Percentiles rank a stretch among this genome's conserved stretches.
Conservation (phyloP, 2,329 filamentous ascomycete genomes). For the Sphaerulina vaccinii region DNA sequence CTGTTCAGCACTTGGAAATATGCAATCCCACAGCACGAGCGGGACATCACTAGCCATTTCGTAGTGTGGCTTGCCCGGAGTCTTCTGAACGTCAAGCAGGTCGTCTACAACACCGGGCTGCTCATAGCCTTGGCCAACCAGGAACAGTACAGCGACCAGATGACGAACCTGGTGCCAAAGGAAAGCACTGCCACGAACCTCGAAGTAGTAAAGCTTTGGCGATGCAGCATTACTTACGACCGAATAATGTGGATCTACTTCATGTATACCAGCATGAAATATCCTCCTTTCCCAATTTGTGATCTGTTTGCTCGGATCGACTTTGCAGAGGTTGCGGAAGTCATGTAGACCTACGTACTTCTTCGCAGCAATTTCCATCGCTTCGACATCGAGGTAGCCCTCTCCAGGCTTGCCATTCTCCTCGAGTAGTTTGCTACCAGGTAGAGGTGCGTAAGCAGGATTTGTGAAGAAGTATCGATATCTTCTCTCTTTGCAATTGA, state of each 20-base stretch:
- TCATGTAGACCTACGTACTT: slow-evolving; percentile 82
- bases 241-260: slow-evolving; percentile 47
- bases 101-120: slow-evolving; percentile 67
- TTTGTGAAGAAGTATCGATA: slow-evolving; percentile 99
- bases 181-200: slow-evolving; percentile 86
- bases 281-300: slow-evolving; percentile 77
- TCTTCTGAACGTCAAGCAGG: slow-evolving; percentile 69
- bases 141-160: slow-evolving; percentile 89
- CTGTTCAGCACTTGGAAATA: slow-evolving; percentile 64
- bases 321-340: slow-evolving; percentile 95
- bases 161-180: slow-evolving; percentile 97
- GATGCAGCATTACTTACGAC: slow-evolving; percentile 9
- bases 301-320: slow-evolving; percentile 87
- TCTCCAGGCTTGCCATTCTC: slow-evolving; percentile 39
- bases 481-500: slow-evolving; percentile 84
- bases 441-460: slow-evolving; percentile 73
- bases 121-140: slow-evolving; percentile 86
- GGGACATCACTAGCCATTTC: slow-evolving; percentile 88
- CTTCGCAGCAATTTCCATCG: slow-evolving; percentile 80
- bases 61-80: slow-evolving; percentile 78
- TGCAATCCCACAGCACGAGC: slow-evolving; percentile 92
- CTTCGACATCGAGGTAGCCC: slow-evolving; percentile 82
- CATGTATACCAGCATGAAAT: slow-evolving; percentile 74
- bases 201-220: slow-evolving; percentile 82
- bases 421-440: slow-evolving; percentile 30